Conservation (phyloP, 2,329 filamentous ascomycete species). For the Fusarium avenaceum region DNA sequence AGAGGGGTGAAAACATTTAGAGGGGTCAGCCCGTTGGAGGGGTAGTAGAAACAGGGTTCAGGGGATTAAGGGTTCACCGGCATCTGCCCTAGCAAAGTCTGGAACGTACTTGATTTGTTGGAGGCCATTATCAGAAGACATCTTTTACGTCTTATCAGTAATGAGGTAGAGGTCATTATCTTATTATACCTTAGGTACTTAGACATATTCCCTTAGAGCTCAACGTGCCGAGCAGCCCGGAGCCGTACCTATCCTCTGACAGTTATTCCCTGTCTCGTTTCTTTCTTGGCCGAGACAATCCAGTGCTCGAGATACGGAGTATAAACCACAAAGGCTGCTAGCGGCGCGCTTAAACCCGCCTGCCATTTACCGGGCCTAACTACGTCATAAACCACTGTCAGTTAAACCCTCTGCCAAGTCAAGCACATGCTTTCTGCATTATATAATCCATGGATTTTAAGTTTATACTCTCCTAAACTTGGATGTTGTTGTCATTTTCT, state of each 20-base stretch:
- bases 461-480: background rate
- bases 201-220: background rate
- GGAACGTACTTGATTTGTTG: background rate
- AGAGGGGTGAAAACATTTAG: slow-evolving; percentile 19
- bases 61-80: slow-evolving; percentile 16
- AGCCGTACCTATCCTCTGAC: too few relatives aligned
- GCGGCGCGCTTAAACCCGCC: slow-evolving; percentile 14
- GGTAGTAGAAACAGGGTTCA: slow-evolving; percentile 18
- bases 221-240: too few relatives aligned
- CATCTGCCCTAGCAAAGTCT: slow-evolving; percentile 19
- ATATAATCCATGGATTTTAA: background rate
- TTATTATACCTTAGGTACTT: background rate
- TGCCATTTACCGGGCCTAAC: background rate
- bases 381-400: slow-evolving; percentile 25
- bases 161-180: background rate
- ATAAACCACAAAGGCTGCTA: background rate
- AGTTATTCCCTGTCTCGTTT: background rate
- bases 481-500: too few relatives aligned
- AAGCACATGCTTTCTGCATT: slow-evolving; percentile 6
- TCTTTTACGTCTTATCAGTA: background rate
- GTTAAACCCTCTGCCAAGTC: slow-evolving; percentile 9
- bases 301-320: background rate
- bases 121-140: background rate
- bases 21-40: slow-evolving; percentile 20
- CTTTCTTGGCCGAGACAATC: slow-evolving; percentile 7